Conservation (phyloP, 345 rosid species). For the Arabis alpina region DNA sequence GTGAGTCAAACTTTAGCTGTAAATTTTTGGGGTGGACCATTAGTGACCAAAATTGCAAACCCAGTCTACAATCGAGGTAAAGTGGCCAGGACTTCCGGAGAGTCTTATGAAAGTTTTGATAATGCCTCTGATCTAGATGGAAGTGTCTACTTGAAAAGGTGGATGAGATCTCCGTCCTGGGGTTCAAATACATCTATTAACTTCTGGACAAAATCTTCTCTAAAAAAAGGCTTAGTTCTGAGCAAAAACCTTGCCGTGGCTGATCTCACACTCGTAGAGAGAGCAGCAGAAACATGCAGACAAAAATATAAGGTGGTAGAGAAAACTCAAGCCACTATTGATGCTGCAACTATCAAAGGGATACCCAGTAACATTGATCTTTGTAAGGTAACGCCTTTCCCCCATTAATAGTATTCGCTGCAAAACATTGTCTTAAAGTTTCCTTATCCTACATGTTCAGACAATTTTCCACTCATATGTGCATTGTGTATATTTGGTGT, state of each 20-base stretch:
- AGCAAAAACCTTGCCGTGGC: slow-evolving; percentile 87
- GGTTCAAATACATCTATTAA: slow-evolving; percentile 63
- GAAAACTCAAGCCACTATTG: slow-evolving; percentile 92
- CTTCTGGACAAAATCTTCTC: slow-evolving; percentile 76
- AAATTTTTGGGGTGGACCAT: slow-evolving; percentile 86
- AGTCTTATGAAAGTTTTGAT: slow-evolving; percentile 51
- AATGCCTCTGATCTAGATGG: slow-evolving; percentile 82
- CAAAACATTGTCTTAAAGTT: slow-evolving; percentile 1
- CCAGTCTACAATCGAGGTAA: slow-evolving; percentile 45
- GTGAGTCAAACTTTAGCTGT: slow-evolving; percentile 87
- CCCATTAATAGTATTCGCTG: not conserved
- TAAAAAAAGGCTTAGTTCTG: slow-evolving; percentile 64
- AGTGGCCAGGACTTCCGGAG: slow-evolving; percentile 48
- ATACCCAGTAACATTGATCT: slow-evolving; percentile 96
- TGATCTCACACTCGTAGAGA: slow-evolving; percentile 70
- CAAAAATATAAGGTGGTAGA: slow-evolving; percentile 70
- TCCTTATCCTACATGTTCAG: slow-evolving; percentile 7
- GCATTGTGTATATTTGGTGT: slow-evolving; percentile 12
- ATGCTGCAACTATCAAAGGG: slow-evolving; percentile 91
- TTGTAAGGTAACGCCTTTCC: slow-evolving; percentile 63
- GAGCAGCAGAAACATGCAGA: slow-evolving; percentile 71
- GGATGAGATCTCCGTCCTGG: slow-evolving; percentile 97
- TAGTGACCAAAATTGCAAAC: slow-evolving; percentile 59
- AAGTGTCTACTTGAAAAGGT: slow-evolving; percentile 80
- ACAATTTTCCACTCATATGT: slow-evolving; percentile 12